Base-by-base conservation (phyloP, 352 stramenopile genomes). In the Halophytophthora polymorphica region DNA sequence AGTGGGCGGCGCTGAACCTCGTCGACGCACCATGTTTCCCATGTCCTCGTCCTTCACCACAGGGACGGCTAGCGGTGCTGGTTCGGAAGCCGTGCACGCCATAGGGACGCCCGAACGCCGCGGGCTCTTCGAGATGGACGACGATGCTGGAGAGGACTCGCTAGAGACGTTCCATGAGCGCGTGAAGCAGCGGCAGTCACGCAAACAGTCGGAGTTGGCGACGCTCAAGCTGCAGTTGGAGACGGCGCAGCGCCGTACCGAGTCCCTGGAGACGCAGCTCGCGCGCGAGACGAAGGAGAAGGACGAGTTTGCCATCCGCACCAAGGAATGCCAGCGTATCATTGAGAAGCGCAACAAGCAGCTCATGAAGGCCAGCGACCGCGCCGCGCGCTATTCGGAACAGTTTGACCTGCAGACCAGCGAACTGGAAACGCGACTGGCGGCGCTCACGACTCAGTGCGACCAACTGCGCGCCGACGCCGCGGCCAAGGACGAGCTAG, bases 311-410 rank as follows among this genome's bases (percentile, higher is more conserved):
- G 66, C 61, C 31, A 92, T 90, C 53, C 75, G 82, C 44, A 84
- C 81, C 50, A 81, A 86, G 36, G 82, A 92, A 42, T 92, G 82
- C 49, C 79, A 92, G 41, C 69, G 77, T 5, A 85, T 90, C 34
- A 86, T 93, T 40, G 83, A 93, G 53, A 93, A 93, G 65, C 80
- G 83, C 57, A 93, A 89, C 66, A 88, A 88, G 50, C 83, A 93
- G 45, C 52, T 93, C 12, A 85, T 90, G 51, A 93, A 93, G 55
- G 80, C 77, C 7, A 93, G 80, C 34, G 83, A 93, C 22, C 76
- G 71, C 44, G 70, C 90, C 36, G 72, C 73, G 25, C 61, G 78
- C 3, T 71, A 83, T 19, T 75, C 73, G 7, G 74, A 93, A 57
- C 79, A 90, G 46, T 77, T 62, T 13, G 79, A 90, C 44, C 58